These are phyloP conservation scores for Tuber magnatum DNA, from an alignment of 495 filamentous ascomycete genomes.

Conservation along the genomic window DNA sequence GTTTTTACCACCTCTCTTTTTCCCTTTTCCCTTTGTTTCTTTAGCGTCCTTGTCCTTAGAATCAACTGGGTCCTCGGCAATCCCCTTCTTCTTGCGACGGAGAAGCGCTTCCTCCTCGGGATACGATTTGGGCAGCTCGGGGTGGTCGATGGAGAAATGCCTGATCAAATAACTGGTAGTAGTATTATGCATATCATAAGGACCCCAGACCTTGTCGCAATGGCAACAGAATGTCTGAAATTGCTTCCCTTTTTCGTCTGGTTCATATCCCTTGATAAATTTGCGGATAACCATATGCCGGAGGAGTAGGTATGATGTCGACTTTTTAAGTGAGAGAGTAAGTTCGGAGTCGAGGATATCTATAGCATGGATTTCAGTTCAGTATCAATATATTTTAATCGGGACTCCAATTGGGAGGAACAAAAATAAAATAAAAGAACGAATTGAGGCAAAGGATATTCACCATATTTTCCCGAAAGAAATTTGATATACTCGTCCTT, in stretches of 20 bases:
- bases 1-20: neutral
- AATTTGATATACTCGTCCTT: neutral
- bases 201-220: conserved; percentile 1
- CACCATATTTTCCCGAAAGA: neutral
- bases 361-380: neutral
- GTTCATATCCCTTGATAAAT: neutral
- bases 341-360: neutral
- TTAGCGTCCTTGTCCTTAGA: neutral
- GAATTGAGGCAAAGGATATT: neutral
- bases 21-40: neutral
- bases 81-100: neutral
- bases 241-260: neutral
- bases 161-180: neutral
- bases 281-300: neutral
- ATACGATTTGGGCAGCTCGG: neutral
- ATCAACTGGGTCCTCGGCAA: neutral
- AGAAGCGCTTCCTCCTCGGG: neutral
- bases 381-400: neutral
- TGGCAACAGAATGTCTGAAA: neutral
- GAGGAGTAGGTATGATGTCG: neutral
- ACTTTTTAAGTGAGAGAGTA: neutral
- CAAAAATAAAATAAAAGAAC: neutral
- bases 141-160: neutral
- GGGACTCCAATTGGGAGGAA: neutral
- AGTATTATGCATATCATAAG: conserved; percentile 1